phyloP scores from a whole-genome alignment of 2,329 filamentous ascomycete genomes.

The Elsinoe perseae region DNA sequence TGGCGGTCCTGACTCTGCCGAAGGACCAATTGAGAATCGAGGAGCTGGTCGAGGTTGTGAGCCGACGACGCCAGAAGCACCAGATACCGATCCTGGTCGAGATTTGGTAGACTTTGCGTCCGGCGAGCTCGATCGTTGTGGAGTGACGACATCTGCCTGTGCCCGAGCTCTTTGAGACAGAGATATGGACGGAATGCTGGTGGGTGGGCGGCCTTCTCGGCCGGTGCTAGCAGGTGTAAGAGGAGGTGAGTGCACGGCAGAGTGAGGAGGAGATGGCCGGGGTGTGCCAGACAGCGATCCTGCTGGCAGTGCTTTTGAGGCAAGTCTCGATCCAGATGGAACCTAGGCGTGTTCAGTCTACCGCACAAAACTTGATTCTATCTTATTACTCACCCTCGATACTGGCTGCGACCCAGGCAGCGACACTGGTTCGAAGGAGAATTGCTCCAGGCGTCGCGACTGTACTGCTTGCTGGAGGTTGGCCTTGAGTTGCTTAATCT shows the following conservation, averaged over 20 bases:
- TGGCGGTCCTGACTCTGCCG: conserved; percentile 45
- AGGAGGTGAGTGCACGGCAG: conserved; percentile 76
- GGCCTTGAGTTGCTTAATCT: conserved; percentile 64
- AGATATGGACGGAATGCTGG: conserved; percentile 17
- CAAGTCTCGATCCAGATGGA: conserved; percentile 41
- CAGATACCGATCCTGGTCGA: conserved; percentile 37
- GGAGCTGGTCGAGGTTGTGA: conserved; percentile 44
- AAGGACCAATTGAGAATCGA: conserved; percentile 50
- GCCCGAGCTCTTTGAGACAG: conserved; percentile 26
- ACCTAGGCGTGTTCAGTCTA: conserved; percentile 31
- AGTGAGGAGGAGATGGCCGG: conserved; percentile 57
- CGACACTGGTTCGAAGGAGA: conserved; percentile 84
- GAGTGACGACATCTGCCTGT: conserved; percentile 53
- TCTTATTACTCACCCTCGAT: conserved; percentile 59
- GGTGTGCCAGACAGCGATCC: conserved; percentile 49
- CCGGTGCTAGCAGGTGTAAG: conserved; percentile 76
- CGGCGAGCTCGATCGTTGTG: conserved; percentile 44
- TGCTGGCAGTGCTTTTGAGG: conserved; percentile 30
- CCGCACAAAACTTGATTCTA: conserved; percentile 18
- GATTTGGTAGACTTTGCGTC: conserved; percentile 34
- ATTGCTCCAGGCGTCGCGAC: conserved; percentile 74
- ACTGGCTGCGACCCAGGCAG: conserved; percentile 77
- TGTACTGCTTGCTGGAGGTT: conserved; percentile 71
- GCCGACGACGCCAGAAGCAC: conserved; percentile 36
- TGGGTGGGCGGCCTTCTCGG: conserved; percentile 42